phyloP scores from a whole-genome alignment of 805 yeast genomes.

The Teunomyces cretensis region DNA sequence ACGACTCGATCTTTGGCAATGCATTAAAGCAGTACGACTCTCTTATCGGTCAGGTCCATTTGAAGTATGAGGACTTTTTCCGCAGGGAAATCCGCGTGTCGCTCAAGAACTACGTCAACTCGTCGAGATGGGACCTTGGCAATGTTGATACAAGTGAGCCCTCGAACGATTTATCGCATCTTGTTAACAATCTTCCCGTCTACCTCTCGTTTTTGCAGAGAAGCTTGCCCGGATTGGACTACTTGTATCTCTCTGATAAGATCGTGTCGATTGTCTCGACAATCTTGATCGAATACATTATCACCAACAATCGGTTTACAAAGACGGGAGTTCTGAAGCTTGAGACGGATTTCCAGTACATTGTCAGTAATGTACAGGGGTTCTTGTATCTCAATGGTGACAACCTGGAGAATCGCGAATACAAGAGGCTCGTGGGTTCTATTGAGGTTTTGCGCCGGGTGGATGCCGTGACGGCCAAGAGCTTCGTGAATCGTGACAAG shows the following conservation, averaged over 20 bases:
- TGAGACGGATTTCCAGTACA: constrained; percentile 26
- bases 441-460: constrained; percentile 26
- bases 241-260: constrained; percentile 25
- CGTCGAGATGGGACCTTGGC: constrained; percentile 31
- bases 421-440: constrained; percentile 25
- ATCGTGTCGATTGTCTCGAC: constrained; percentile 26
- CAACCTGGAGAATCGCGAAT: constrained; percentile 6
- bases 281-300: constrained; percentile 35
- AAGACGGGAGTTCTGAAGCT: constrained; percentile 33
- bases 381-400: constrained; percentile 17
- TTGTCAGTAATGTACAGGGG: constrained; percentile 16
- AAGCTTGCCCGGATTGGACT: constrained; percentile 29
- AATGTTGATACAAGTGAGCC: constrained; percentile 12
- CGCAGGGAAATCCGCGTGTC: constrained; percentile 28
- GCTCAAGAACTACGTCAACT: constrained; percentile 37
- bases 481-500: constrained; percentile 13
- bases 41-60: constrained; percentile 17
- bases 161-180: constrained; percentile 20
- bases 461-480: constrained; percentile 21
- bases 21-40: constrained; percentile 22
- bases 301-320: constrained; percentile 39
- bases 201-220: constrained; percentile 23
- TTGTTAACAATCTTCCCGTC: constrained; percentile 24
- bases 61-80: constrained; percentile 31
- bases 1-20: constrained; percentile 31